Evolutionary conservation across 495 filamentous ascomycete species (phyloP).

Genomic region (Penicillium pancosmium): DNA sequence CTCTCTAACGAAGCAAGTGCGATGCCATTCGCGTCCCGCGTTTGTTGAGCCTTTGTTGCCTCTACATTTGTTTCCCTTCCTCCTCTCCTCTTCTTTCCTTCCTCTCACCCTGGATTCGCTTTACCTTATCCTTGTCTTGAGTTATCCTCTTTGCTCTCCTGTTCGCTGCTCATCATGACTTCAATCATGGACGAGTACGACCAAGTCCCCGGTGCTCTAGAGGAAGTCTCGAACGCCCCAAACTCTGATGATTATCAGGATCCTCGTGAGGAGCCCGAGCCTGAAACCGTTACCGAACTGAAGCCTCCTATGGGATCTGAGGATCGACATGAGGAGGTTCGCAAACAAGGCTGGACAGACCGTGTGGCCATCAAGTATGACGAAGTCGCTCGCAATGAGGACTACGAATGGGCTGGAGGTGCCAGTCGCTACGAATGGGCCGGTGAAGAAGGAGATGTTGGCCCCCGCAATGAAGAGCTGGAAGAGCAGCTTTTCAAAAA

Average conservation of each 20-base stretch:
- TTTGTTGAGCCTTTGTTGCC: background rate
- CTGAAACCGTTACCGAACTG: constrained; percentile 7
- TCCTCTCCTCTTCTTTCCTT: constrained; percentile 10
- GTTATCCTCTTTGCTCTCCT: background rate
- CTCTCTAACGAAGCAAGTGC: too few relatives aligned
- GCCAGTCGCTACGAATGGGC: constrained; percentile 79
- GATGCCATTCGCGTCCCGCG: too few relatives aligned
- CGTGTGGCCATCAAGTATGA: constrained; percentile 58
- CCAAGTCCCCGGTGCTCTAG: constrained; percentile 25
- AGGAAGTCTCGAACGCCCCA: constrained; percentile 34
- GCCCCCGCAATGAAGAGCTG: constrained; percentile 65
- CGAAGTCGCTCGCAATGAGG: background rate
- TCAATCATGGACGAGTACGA: background rate
- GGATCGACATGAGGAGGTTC: constrained; percentile 34
- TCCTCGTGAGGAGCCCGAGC: background rate
- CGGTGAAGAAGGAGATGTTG: constrained; percentile 84
- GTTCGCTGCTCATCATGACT: background rate
- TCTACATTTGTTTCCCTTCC: constrained; percentile 7
- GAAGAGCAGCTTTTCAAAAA: constrained; percentile 73
- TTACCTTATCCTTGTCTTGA: constrained; percentile 2
- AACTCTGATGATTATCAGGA: constrained; percentile 11
- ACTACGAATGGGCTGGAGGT: constrained; percentile 55
- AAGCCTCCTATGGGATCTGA: constrained; percentile 21
- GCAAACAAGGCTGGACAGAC: constrained; percentile 55
- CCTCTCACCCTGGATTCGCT: background rate